Percentiles rank a stretch among this genome's conserved stretches.
These are phyloP conservation scores for Carex pumila DNA, from an alignment of 176 grass and related monocot species.

Conservation along the genomic window DNA sequence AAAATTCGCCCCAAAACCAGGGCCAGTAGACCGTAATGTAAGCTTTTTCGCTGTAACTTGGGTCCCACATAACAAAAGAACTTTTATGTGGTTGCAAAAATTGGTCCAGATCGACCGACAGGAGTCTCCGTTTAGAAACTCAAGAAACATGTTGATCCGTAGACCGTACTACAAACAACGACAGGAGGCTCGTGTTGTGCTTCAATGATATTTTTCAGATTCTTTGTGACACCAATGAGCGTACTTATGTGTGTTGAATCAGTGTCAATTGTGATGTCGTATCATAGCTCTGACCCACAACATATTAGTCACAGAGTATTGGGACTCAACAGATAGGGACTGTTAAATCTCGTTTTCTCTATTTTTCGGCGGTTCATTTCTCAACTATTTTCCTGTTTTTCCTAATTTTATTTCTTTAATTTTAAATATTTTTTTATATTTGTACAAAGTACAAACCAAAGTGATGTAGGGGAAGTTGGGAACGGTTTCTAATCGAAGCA, in stretches of 20 bases:
- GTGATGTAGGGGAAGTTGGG: neutral
- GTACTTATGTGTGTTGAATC: neutral
- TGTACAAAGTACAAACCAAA: neutral
- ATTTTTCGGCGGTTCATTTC: neutral
- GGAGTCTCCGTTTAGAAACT: neutral
- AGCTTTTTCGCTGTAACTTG: neutral
- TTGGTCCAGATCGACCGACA: neutral
- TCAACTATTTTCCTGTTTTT: neutral
- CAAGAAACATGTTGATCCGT: neutral
- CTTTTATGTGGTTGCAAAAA: neutral
- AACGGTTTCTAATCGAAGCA: neutral
- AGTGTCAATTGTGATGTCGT: neutral
- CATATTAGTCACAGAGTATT: neutral
- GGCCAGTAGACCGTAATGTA: neutral
- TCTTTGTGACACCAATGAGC: neutral
- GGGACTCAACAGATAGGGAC: neutral
- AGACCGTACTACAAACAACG: neutral
- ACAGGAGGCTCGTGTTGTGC: neutral
- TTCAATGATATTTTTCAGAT: neutral
- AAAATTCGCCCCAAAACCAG: neutral
- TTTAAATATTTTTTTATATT: neutral
- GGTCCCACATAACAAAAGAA: neutral
- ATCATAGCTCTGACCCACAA: neutral
- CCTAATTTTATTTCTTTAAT: neutral
- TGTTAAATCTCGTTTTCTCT: neutral